phyloP scores from a whole-genome alignment of 1,139 yeast genomes.

The Pichia sp. region DNA sequence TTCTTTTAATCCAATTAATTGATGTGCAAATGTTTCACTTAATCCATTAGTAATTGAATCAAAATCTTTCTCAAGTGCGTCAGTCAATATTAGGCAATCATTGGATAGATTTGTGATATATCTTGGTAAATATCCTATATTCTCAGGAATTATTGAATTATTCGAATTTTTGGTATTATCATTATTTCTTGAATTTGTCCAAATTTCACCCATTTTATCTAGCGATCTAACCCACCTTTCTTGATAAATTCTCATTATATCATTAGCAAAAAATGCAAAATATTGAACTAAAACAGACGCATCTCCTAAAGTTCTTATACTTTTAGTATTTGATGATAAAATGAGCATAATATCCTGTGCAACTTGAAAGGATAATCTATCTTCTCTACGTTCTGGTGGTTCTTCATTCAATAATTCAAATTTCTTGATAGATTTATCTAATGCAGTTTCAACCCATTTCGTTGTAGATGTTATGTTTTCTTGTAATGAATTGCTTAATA shows the following conservation, averaged over 20 bases:
- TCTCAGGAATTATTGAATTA: slow-evolving; percentile 4
- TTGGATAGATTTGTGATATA: slow-evolving; percentile 27
- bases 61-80: slow-evolving; percentile 25
- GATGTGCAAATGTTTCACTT: slow-evolving; percentile 20
- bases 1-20: slow-evolving; percentile 15
- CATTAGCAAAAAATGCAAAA: slow-evolving; percentile 20
- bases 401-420: slow-evolving; percentile 22
- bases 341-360: slow-evolving; percentile 24
- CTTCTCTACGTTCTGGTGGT: slow-evolving; percentile 24
- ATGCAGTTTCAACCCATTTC: slow-evolving; percentile 26
- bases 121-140: slow-evolving; percentile 27
- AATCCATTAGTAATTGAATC: slow-evolving; percentile 19
- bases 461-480: slow-evolving; percentile 21
- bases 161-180: slow-evolving; percentile 6
- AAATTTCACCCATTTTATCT: slow-evolving; percentile 14
- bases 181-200: slow-evolving; percentile 5
- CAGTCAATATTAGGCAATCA: slow-evolving; percentile 26
- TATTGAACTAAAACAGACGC: slow-evolving; percentile 23
- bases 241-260: slow-evolving; percentile 19
- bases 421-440: slow-evolving; percentile 18
- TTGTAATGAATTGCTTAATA: slow-evolving; percentile 24
- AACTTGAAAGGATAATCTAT: slow-evolving; percentile 25
- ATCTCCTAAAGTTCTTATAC: slow-evolving; percentile 24
- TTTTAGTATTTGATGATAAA: slow-evolving; percentile 23
- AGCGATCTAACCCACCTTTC: slow-evolving; percentile 20